phyloP scores from a whole-genome alignment of 176 grass and related monocot species.

The Phragmites australis region DNA sequence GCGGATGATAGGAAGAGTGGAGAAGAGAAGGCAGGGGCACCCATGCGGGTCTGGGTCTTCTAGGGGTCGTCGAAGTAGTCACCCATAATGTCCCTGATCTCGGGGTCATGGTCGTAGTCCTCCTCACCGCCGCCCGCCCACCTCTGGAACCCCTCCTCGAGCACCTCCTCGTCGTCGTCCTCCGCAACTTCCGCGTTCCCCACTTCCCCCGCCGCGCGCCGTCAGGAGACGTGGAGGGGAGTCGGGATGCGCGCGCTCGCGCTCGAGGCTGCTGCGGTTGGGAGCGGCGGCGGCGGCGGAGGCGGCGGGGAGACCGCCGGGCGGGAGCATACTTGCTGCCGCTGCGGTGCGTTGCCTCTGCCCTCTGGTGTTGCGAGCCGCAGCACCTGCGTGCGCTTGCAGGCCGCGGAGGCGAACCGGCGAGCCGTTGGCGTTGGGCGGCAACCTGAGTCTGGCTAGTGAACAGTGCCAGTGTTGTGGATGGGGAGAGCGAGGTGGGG shows the following conservation, averaged over 20 bases:
- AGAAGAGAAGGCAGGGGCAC: neutral
- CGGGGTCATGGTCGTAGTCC: slow-evolving; percentile 74
- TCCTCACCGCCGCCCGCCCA: slow-evolving; percentile 20
- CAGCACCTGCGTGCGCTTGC: neutral
- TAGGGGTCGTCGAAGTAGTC: slow-evolving; percentile 81
- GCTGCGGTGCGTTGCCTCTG: neutral
- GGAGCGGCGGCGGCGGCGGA: neutral
- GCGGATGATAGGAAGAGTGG: neutral
- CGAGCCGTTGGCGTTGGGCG: slow-evolving; percentile 4
- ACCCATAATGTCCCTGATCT: slow-evolving; percentile 77
- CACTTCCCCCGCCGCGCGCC: neutral
- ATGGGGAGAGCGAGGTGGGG: neutral
- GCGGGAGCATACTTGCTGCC: slow-evolving; percentile 26
- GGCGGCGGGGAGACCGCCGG: no score
- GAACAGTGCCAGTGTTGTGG: neutral
- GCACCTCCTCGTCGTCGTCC: slow-evolving; percentile 25
- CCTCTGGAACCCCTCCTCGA: slow-evolving; percentile 19
- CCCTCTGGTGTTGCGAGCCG: neutral
- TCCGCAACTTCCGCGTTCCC: neutral
- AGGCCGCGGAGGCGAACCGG: neutral
- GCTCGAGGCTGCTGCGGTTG: neutral
- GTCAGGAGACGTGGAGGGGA: neutral
- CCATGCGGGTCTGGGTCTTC: slow-evolving; percentile 76
- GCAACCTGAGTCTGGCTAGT: neutral
- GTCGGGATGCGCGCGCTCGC: neutral